Conservation (phyloP, 345 rosid genomes). For the Corymbia maculata region DNA sequence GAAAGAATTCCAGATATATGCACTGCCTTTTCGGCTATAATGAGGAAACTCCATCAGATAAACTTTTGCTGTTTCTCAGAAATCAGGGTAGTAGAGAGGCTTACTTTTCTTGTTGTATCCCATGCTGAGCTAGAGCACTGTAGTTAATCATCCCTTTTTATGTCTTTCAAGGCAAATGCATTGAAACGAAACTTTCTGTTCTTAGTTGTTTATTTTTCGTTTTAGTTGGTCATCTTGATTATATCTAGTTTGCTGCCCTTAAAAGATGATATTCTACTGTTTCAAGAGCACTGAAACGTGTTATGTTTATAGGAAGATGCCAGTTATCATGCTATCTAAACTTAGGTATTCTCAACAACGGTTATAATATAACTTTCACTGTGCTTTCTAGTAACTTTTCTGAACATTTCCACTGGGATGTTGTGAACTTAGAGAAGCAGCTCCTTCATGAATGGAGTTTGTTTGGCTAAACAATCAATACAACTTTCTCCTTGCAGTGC, state of each 20-base stretch:
- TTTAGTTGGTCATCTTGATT: background rate
- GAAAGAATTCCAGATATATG: background rate
- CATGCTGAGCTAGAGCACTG: background rate
- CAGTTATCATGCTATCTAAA: background rate
- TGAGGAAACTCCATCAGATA: background rate
- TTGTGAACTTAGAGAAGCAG: background rate
- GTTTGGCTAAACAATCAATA: background rate
- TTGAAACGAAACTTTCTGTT: background rate
- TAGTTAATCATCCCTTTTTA: background rate
- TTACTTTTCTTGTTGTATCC: background rate
- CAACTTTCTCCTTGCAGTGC: conserved; percentile 45
- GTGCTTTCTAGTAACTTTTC: background rate
- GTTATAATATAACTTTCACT: background rate
- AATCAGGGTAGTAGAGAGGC: background rate
- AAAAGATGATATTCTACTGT: background rate
- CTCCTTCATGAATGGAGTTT: background rate
- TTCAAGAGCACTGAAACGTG: background rate
- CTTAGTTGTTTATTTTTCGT: background rate
- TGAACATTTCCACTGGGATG: background rate
- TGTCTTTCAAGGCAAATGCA: background rate
- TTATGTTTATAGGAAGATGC: background rate
- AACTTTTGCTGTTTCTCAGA: background rate
- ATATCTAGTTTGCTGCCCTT: background rate
- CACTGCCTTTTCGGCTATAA: background rate
- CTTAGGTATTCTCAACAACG: background rate